These are phyloP conservation scores for Talaromyces sp. DNA, from an alignment of 2,329 filamentous ascomycete genomes.

Conservation along the genomic window DNA sequence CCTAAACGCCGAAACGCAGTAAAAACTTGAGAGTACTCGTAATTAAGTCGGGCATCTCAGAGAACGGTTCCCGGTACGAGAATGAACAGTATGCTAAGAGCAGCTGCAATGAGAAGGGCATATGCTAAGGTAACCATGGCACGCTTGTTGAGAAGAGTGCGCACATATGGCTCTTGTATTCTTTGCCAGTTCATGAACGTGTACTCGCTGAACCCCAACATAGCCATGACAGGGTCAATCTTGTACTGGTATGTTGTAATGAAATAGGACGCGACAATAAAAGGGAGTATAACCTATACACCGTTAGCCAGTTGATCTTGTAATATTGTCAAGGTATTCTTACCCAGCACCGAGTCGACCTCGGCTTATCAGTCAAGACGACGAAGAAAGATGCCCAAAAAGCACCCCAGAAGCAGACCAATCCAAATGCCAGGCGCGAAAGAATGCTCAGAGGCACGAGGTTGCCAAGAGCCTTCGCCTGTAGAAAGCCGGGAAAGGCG, in stretches of 20 bases:
- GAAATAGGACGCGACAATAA: conserved; percentile 84
- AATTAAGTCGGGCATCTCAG: not conserved
- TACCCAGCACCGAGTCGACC: conserved; percentile 79
- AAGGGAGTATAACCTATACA: conserved; percentile 71
- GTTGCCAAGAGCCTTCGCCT: conserved; percentile 93
- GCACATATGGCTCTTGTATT: conserved; percentile 86
- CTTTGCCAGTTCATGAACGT: conserved; percentile 88
- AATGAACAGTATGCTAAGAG: conserved; percentile 85
- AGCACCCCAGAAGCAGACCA: conserved; percentile 81
- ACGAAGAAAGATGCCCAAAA: conserved; percentile 94
- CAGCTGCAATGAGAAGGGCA: conserved; percentile 71
- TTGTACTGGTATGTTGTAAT: conserved; percentile 92
- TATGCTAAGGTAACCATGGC: conserved; percentile 74
- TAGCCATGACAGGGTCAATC: conserved; percentile 83
- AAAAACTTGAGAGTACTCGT: not conserved
- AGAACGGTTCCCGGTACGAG: conserved; percentile 73
- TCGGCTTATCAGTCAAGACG: conserved; percentile 79
- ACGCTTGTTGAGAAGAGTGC: conserved; percentile 76
- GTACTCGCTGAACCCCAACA: conserved; percentile 91
- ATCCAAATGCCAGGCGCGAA: conserved; percentile 75
- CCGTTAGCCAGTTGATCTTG: conserved; percentile 16
- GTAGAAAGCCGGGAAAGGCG: conserved; percentile 94
- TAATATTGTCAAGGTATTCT: conserved; percentile 24
- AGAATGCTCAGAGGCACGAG: conserved; percentile 88
- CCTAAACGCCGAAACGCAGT: conserved; percentile 8